Percentiles rank a stretch among this genome's conserved stretches.
Conservation (phyloP, 768 basidiomycete genomes). For the Crassisporium funariophilum region DNA sequence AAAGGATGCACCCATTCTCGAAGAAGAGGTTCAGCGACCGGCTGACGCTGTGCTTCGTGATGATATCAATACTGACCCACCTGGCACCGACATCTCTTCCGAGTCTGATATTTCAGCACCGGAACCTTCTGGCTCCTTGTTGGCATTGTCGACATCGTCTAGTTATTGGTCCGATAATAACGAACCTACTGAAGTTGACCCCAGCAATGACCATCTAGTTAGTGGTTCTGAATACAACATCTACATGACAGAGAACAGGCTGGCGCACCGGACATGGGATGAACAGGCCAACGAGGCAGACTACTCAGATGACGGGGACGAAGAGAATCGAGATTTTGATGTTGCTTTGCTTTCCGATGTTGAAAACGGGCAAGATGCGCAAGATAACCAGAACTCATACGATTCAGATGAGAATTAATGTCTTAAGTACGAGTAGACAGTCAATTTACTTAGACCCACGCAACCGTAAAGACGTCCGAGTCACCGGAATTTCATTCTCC, state of each 20-base stretch:
- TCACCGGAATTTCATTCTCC: not conserved
- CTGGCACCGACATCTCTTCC: not conserved
- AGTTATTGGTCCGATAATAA: not conserved
- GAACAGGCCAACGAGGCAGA: not conserved
- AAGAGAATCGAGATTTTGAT: not conserved
- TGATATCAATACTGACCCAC: not conserved
- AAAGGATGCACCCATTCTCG: too few relatives aligned
- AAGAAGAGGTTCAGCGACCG: too few relatives aligned
- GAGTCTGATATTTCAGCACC: not conserved
- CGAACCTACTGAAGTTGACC: not conserved
- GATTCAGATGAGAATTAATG: not conserved
- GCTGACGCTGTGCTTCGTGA: too few relatives aligned
- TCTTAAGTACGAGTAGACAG: not conserved
- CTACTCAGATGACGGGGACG: not conserved
- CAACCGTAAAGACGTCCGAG: too few relatives aligned
- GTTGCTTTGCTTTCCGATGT: not conserved
- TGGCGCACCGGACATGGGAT: not conserved
- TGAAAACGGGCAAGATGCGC: not conserved
- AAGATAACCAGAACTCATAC: not conserved
- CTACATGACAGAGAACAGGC: not conserved
- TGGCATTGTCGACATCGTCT: not conserved
- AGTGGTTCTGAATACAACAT: constrained; percentile 6
- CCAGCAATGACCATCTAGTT: not conserved
- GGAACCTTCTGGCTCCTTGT: not conserved
- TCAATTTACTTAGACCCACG: not conserved